Conservation (phyloP, 1,284 basidiomycete species). For the Ganoderma meredithae region DNA sequence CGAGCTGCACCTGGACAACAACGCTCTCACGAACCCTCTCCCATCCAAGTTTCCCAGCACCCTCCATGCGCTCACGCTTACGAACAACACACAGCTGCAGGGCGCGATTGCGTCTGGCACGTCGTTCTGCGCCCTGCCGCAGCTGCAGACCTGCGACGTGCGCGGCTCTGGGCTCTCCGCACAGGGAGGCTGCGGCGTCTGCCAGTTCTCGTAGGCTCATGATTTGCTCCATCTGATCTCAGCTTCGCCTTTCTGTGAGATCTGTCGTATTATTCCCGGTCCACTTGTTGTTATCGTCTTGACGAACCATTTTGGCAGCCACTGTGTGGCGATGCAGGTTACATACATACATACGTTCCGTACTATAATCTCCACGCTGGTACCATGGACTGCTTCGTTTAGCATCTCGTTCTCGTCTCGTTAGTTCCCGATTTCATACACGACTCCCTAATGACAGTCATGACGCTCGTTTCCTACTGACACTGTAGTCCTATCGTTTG, state of each 20-base stretch:
- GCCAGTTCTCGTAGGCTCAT: conserved; percentile 27
- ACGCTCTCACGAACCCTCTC: conserved; percentile 38
- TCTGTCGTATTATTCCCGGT: neutral
- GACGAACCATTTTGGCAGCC: conserved; percentile 4
- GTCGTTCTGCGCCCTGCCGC: conserved; percentile 40
- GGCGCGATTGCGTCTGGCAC: conserved; percentile 34
- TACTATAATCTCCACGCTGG: neutral
- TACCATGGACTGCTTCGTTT: neutral
- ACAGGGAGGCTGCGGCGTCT: conserved; percentile 38
- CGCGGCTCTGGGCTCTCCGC: conserved; percentile 39
- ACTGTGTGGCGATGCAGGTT: neutral
- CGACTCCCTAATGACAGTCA: neutral
- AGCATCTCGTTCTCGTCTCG: neutral
- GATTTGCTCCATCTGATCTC: neutral
- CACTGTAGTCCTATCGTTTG: neutral
- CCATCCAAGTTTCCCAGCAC: conserved; percentile 39
- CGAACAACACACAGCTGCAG: conserved; percentile 40
- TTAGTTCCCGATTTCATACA: neutral
- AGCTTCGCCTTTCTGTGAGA: neutral
- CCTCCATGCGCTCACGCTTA: conserved; percentile 40
- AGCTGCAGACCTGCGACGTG: conserved; percentile 43
- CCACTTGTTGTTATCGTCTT: neutral
- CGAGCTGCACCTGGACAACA: conserved; percentile 43
- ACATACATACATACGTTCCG: neutral
- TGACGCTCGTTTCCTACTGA: neutral